Base-by-base conservation (phyloP, 179 eudicot genomes). In the Actinidia polygama region DNA sequence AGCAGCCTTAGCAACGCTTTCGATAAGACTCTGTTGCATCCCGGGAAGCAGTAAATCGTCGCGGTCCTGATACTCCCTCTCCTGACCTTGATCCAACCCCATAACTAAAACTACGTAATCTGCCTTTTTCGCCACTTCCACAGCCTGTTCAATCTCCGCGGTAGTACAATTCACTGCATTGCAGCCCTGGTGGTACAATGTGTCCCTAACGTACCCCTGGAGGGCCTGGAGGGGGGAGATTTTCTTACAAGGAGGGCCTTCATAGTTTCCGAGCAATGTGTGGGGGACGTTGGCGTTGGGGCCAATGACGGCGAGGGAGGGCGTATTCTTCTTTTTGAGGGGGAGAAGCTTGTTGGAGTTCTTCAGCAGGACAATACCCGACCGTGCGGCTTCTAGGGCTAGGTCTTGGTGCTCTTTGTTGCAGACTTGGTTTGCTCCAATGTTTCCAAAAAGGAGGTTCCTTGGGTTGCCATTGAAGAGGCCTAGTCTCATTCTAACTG, bases 301-400 rank as follows among this genome's bases (percentile, higher is more conserved):
- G 30, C 99, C 99, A 10, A 96, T 92, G 0, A 96, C 93, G 1
- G 99, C 96, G 0, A 96, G 94, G 3, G 96, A 93, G 7, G 79
- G 40, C 47, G 87, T 79, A 75, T 82, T 82, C 40, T 75, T 50
- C 83, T 87, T 93, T 1, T 91, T 83, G 46, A 95, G 88, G 1
- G 99, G 99, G 47, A 95, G 94, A 19, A 93, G 89, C 61, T 81
- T 88, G 74, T 73, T 84, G 6, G 85, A 46, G 88, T 96, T 96
- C 84, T 96, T 96, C 58, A 96, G 85, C 50, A 95, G 92, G 64
- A 96, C 99, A 14, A 95, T 93, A 67, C 99, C 98, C 15, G 88
- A 67, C 26, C 81, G 90, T 5, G 99, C 99, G 21, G 97, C 95
- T 86, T 89, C 90, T 18, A 96, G 93, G 77, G 99, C 98, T 77